Base-by-base conservation (phyloP, 1,139 yeast genomes). In the Kluyveromyces sp. region DNA sequence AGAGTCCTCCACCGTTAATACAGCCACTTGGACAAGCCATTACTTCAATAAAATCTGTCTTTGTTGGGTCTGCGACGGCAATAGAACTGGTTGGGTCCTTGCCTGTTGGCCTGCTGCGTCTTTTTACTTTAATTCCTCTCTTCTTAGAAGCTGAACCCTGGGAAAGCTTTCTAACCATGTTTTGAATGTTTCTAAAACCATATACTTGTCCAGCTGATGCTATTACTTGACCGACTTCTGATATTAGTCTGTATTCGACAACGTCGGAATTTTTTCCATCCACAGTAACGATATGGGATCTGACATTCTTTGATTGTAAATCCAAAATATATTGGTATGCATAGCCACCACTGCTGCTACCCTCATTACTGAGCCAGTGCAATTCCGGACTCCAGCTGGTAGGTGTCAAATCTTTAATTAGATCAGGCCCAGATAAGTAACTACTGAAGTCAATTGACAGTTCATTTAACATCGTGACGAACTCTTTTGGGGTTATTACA, bases 1-100 rank as follows among this genome's bases (percentile, higher is more conserved):
- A 41, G 59, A 89, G 92, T 0, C 99, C 99, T 21, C 98, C 97
- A 6, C 99, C 99, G 60, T 92, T 92, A 48, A 90, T 85, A 60
- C 98, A 92, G 1, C 98, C 99, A 35, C 87, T 88, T 3, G 98
- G 98, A 64, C 98, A 92, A 1, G 98, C 98, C 97, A 89, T 90
- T 34, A 92, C 85, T 59, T 92, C 98, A 4, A 92, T 88, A 58
- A 85, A 87, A 53, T 88, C 95, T 57, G 87, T 83, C 41, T 71
- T 73, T 25, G 77, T 66, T 1, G 92, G 83, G 53, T 85, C 92
- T 0, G 81, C 79, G 0, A n/a, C 36, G 4, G 31, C 27, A 10
- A 35, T 31, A 39, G 25, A 29, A 25, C 26, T 33, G 21, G 35
- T 38, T 21, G 32, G 10, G 25, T 27, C 34, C n/a, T 37, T 37